phyloP scores from a whole-genome alignment of 1,284 basidiomycete species.

The Rhodotorula mucilaginosa region DNA sequence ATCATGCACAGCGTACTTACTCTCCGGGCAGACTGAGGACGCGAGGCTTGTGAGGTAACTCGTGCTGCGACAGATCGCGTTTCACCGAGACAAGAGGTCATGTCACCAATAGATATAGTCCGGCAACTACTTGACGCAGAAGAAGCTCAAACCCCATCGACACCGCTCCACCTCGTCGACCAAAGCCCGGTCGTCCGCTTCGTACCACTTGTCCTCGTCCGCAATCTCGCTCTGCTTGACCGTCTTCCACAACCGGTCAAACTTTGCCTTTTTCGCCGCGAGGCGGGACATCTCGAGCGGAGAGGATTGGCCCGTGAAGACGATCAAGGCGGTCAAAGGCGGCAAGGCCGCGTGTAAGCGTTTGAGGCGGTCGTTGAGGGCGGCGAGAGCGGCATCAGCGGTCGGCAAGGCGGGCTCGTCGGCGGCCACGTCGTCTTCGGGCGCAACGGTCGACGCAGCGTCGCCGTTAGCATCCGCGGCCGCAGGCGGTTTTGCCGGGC shows the following conservation, averaged over 20 bases:
- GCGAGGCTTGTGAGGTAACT: no score
- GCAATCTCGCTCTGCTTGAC: conserved; percentile 47
- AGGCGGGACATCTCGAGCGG: conserved; percentile 72
- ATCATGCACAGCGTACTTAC: not conserved
- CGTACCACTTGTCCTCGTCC: conserved; percentile 64
- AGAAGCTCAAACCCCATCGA: conserved; percentile 75
- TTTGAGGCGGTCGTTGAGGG: conserved; percentile 63
- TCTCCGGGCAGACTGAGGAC: no score
- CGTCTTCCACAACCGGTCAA: conserved; percentile 66
- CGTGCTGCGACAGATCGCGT: no score
- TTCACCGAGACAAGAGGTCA: no score
- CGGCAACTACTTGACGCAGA: conserved; percentile 61
- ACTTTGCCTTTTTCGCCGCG: conserved; percentile 64
- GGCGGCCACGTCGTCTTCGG: not conserved
- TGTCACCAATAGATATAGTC: no score
- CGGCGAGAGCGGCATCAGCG: conserved; percentile 25
- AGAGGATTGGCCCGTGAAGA: conserved; percentile 83
- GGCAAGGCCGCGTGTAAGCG: conserved; percentile 68
- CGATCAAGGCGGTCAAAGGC: conserved; percentile 69
- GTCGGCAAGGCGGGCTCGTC: not conserved
- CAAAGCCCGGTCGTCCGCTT: conserved; percentile 68
- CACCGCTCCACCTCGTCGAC: conserved; percentile 74
- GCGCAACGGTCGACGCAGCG: not conserved
- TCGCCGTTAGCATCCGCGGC: not conserved
- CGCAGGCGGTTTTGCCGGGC: conserved; percentile 3